Evolutionary conservation across 169 alveolate genomes (phyloP).

Genomic region (Babesia ovata): DNA sequence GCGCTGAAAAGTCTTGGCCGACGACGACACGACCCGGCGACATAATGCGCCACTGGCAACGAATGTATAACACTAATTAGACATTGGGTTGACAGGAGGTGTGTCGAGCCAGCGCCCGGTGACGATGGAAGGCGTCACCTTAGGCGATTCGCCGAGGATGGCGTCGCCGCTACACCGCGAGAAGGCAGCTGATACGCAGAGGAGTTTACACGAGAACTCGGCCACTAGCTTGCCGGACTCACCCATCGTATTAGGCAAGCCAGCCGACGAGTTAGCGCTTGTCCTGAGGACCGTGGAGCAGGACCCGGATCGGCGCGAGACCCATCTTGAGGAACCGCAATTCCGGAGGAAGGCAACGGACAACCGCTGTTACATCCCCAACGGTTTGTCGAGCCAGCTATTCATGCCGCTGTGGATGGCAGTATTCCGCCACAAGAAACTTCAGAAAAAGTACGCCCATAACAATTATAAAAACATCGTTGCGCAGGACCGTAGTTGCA

Average conservation of each 20-base stretch:
- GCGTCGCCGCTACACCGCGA: neutral
- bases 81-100: neutral
- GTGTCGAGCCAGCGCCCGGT: too few species aligned
- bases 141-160: neutral
- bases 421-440: constrained; percentile 35
- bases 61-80: neutral
- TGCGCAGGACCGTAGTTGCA: constrained; percentile 23
- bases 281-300: constrained; percentile 8
- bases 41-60: neutral
- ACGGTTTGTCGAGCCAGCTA: constrained; percentile 46
- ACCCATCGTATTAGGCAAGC: constrained; percentile 23
- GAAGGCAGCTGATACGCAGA: neutral
- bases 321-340: constrained; percentile 8
- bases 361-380: constrained; percentile 16
- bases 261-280: neutral
- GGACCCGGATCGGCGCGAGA: constrained; percentile 1
- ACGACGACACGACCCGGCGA: neutral
- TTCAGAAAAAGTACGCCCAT: constrained; percentile 46
- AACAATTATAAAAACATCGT: neutral
- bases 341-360: neutral
- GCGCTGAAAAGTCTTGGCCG: neutral
- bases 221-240: constrained; percentile 1
- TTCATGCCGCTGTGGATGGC: constrained; percentile 63
- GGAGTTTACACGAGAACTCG: neutral
- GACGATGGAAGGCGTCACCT: neutral